Base-by-base conservation (phyloP, 352 stramenopile genomes). In the Phytophthora fragariae region DNA sequence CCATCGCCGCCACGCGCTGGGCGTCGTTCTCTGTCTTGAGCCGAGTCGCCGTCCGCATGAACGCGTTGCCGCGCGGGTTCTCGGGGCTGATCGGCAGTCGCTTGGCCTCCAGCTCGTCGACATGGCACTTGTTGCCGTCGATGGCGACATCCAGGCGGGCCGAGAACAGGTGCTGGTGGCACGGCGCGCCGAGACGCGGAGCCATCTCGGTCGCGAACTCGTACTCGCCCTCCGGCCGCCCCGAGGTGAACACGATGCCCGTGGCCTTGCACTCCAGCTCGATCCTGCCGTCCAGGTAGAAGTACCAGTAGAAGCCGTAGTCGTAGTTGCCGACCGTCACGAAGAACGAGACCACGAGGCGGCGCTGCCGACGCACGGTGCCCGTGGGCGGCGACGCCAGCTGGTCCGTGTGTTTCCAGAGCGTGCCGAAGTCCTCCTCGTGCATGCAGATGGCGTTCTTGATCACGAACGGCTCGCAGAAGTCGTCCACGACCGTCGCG, bases 241-340 rank as follows among this genome's bases (percentile, higher is more conserved):
- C 24, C 24, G 24, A 27, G 24, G 24, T 27, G 24, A 27, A 27
- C 0, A 27, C 24, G 24, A 27, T 27, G 24, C 24, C 24, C 24
- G 24, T 27, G 24, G 24, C 24, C 24, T 27, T 27, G 24, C 91
- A 92, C 63, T 96, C 88, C 27, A 94, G 85, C 65, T 96, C 85
- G 66, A 96, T 92, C 39, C 70, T 82, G 44, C 71, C 71, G 41
- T 78, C 71, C 39, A 78, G 53, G 61, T 78, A 78, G 29, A 78
- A 78, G 71, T 78, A 78, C 71, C 71, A 78, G 55, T 78, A 78
- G 35, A 78, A 94, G 11, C 90, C 73, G 69, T 94, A 96, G 70
- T 96, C 89, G 66, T 96, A 96, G 75, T 96, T 96, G 57, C 88
- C 91, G 37, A 96, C 90, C 5, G 91, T 96, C 37, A 88, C 82